These are phyloP conservation scores for Annulohypoxylon stygium DNA, from an alignment of 495 filamentous ascomycete species.

Conservation along the genomic window DNA sequence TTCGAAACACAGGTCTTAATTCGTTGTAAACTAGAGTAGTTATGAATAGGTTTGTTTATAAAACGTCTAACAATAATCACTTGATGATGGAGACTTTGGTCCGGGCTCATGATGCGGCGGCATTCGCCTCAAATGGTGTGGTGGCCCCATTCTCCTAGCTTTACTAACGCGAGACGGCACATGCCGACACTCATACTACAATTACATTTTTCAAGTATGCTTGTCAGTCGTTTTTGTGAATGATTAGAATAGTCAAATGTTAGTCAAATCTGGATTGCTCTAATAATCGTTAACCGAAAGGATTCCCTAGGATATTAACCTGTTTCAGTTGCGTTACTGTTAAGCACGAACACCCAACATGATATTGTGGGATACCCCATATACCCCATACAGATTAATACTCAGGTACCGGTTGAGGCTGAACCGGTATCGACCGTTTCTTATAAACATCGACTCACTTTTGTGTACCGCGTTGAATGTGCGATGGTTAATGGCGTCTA, in stretches of 20 bases:
- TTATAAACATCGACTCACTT: not conserved
- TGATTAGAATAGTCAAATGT: not conserved
- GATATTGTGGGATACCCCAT: not conserved
- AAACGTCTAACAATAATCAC: not conserved
- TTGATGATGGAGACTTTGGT: not conserved
- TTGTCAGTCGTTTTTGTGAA: not conserved
- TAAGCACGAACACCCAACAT: not conserved
- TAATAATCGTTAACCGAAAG: constrained; percentile 3
- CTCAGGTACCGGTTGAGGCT: not conserved
- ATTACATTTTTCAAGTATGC: not conserved
- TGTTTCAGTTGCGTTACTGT: not conserved
- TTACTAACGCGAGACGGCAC: constrained; percentile 4
- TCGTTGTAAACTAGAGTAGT: not conserved
- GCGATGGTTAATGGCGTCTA: not conserved
- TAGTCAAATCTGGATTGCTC: not conserved
- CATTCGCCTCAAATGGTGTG: constrained; percentile 6
- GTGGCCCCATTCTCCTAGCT: constrained; percentile 3
- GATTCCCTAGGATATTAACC: not conserved
- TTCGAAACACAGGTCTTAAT: not conserved
- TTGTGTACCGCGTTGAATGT: not conserved
- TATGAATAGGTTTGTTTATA: not conserved
- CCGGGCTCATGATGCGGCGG: constrained; percentile 3
- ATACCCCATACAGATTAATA: not conserved
- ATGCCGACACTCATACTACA: not conserved
- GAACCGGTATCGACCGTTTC: not conserved